These are phyloP conservation scores for Toxicodendron radicans DNA, from an alignment of 345 rosid species.

Conservation along the genomic window DNA sequence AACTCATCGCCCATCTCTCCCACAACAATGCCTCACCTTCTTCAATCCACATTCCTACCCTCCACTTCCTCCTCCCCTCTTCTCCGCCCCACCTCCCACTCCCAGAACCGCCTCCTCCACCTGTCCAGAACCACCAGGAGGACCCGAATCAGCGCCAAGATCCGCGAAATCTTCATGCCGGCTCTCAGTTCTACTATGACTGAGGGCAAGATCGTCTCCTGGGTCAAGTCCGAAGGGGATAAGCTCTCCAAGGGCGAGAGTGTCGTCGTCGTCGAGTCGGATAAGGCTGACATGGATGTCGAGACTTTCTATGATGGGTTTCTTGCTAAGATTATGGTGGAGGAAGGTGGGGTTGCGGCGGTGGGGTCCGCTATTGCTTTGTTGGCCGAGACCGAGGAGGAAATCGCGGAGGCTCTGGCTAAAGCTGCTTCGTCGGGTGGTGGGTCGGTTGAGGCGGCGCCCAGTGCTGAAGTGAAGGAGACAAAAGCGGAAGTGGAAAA, in stretches of 20 bases:
- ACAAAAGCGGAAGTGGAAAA: neutral
- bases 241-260: conserved; percentile 87
- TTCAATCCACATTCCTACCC: conserved; percentile 60
- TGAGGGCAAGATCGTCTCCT: conserved; percentile 91
- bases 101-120: conserved; percentile 12
- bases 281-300: conserved; percentile 98
- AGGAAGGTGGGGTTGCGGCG: conserved; percentile 88
- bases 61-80: conserved; percentile 37
- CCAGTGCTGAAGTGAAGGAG: conserved; percentile 8
- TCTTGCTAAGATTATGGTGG: conserved; percentile 89
- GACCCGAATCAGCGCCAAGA: conserved; percentile 56
- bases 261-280: conserved; percentile 94
- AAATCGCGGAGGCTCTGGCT: conserved; percentile 70
- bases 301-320: conserved; percentile 95
- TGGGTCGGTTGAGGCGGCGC: conserved; percentile 5
- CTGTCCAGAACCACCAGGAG: conserved; percentile 16
- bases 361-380: conserved; percentile 95
- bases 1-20: neutral
- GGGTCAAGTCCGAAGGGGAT: conserved; percentile 93
- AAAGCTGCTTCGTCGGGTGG: conserved; percentile 35
- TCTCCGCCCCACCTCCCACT: conserved; percentile 14
- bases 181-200: conserved; percentile 99
- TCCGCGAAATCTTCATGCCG: conserved; percentile 98
- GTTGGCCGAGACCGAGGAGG: conserved; percentile 75
- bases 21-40: conserved; percentile 56